Conservation (phyloP, 2,329 filamentous ascomycete genomes). For the Cladosporium velox region DNA sequence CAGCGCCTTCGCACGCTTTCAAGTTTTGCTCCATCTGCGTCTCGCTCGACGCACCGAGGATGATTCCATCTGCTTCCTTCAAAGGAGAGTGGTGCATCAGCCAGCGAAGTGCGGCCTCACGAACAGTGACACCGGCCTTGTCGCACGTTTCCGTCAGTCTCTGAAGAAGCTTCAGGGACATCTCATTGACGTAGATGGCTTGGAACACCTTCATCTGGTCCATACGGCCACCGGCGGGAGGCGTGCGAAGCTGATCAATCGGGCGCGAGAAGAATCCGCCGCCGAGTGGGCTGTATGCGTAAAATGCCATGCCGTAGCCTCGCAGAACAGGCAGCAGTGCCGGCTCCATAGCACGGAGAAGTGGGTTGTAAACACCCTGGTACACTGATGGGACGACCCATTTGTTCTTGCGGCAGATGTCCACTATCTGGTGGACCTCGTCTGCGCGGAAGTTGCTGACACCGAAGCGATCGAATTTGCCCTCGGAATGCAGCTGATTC, state of each 20-base stretch:
- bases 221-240: slow-evolving; percentile 29
- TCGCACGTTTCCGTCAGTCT: slow-evolving; percentile 37
- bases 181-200: slow-evolving; percentile 46
- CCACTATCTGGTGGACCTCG: slow-evolving; percentile 48
- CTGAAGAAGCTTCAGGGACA: slow-evolving; percentile 48
- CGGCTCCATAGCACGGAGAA: slow-evolving; percentile 46
- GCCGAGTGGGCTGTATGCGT: slow-evolving; percentile 42
- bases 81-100: slow-evolving; percentile 47
- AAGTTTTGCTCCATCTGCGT: slow-evolving; percentile 38
- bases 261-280: slow-evolving; percentile 44
- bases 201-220: slow-evolving; percentile 38
- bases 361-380: slow-evolving; percentile 52
- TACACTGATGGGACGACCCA: slow-evolving; percentile 51
- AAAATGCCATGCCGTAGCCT: slow-evolving; percentile 47
- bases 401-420: slow-evolving; percentile 47
- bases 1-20: slow-evolving; percentile 31
- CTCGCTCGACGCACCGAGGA: slow-evolving; percentile 40
- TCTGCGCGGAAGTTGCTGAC: slow-evolving; percentile 50
- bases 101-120: slow-evolving; percentile 51
- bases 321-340: slow-evolving; percentile 48
- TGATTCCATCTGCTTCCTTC: slow-evolving; percentile 40
- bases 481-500: slow-evolving; percentile 43
- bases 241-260: slow-evolving; percentile 39
- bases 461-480: slow-evolving; percentile 50
- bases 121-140: slow-evolving; percentile 44